A percentile compares a stretch with the other conserved stretches of the same genome.
phyloP scores from a whole-genome alignment of 2,329 filamentous ascomycete species.

The Aspergillus bombycis region DNA sequence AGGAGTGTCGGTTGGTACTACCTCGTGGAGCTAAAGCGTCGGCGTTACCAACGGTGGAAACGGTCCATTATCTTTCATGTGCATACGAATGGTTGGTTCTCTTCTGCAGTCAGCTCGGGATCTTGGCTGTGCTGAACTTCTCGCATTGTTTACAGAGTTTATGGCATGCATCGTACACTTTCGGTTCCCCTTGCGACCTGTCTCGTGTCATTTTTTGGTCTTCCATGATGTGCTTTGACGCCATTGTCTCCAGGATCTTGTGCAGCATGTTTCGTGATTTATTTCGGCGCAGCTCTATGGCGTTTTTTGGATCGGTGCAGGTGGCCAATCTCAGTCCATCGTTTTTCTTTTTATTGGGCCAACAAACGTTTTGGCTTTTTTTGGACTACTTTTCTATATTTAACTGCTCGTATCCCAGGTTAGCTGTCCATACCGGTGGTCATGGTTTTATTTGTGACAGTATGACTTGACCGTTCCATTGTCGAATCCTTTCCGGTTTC shows the following conservation, averaged over 20 bases:
- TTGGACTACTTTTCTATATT: background rate
- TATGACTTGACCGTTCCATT: background rate
- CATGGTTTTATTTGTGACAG: slow-evolving; percentile 1
- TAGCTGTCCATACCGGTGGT: background rate
- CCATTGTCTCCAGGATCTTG: slow-evolving; percentile 3
- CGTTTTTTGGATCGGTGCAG: slow-evolving; percentile 9
- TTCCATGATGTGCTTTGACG: slow-evolving; percentile 4
- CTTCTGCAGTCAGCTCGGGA: slow-evolving; percentile 17
- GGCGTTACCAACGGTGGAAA: slow-evolving; percentile 24
- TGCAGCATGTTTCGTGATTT: slow-evolving; percentile 4
- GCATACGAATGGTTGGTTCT: slow-evolving; percentile 26
- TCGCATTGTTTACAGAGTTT: slow-evolving; percentile 9
- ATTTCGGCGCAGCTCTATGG: slow-evolving; percentile 3
- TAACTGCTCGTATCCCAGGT: background rate
- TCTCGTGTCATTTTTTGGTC: background rate
- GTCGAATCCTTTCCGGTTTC: background rate
- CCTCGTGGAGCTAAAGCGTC: slow-evolving; percentile 16
- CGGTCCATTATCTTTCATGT: slow-evolving; percentile 22
- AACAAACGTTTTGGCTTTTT: background rate
- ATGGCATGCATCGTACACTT: slow-evolving; percentile 19
- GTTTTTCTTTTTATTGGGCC: background rate
- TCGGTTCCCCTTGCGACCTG: slow-evolving; percentile 5
- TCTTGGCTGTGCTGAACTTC: slow-evolving; percentile 18
- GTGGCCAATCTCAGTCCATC: background rate
- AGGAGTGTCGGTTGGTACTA: slow-evolving; percentile 8